Conservation (phyloP, 768 basidiomycete genomes). For the Collybiopsis luxurians region DNA sequence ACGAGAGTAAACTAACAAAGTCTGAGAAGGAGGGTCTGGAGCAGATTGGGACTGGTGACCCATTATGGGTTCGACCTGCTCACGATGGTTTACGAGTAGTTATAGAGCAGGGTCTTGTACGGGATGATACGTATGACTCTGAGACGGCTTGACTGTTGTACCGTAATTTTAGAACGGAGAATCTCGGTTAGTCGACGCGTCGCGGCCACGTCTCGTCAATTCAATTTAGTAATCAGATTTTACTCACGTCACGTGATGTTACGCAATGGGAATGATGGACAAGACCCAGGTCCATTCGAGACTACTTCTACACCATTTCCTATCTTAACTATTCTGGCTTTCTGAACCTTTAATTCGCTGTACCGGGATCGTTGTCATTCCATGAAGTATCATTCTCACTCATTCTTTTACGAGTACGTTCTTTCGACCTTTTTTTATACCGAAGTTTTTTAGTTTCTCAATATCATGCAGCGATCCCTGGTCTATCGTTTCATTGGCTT, state of each 20-base stretch:
- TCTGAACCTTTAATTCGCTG: not conserved
- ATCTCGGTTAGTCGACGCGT: too few relatives aligned
- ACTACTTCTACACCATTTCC: not conserved
- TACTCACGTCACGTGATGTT: not conserved
- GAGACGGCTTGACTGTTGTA: too few relatives aligned
- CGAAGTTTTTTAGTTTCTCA: not conserved
- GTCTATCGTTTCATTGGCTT: slow-evolving; percentile 89
- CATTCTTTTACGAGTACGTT: slow-evolving; percentile 52
- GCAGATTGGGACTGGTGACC: slow-evolving; percentile 44
- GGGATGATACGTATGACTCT: slow-evolving; percentile 50
- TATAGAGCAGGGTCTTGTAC: slow-evolving; percentile 40
- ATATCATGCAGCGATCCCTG: slow-evolving; percentile 74
- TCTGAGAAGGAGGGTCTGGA: slow-evolving; percentile 40
- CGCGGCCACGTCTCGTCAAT: too few relatives aligned
- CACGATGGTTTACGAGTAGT: slow-evolving; percentile 70
- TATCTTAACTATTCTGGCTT: not conserved
- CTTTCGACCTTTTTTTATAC: not conserved
- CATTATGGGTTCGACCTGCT: slow-evolving; percentile 66
- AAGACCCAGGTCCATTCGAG: not conserved
- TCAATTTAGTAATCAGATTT: not conserved
- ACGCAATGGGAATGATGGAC: not conserved
- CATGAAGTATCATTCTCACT: slow-evolving; percentile 60
- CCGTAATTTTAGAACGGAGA: too few relatives aligned
- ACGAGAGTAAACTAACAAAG: slow-evolving; percentile 21
- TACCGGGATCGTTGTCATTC: slow-evolving; percentile 10